Base-by-base conservation (phyloP, 768 basidiomycete species). In the Mrakia hoshinonis region DNA sequence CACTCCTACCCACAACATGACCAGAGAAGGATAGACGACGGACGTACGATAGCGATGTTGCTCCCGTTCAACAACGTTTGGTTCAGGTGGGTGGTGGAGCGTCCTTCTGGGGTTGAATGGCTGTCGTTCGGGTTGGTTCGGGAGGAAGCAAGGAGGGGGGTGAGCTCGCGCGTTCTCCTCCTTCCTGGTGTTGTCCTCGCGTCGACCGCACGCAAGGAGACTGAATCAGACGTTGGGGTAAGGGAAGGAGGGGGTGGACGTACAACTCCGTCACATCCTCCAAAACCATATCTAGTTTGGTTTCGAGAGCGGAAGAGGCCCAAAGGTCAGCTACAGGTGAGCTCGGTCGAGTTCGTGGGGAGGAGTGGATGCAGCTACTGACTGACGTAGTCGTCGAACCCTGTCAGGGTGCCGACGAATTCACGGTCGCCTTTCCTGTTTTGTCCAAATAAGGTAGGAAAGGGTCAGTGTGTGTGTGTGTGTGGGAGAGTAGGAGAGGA, bases 301-400 rank as follows among this genome's bases (percentile, higher is more conserved):
- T 77, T 24, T 22, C 24, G 6, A 48, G 47, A 38, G 34, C 34
- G 29, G 65, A 74, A 62, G 74, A 63, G 67, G 38, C 26, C 29
- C 39, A 31, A 24, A 51, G 48, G 34, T 49, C 26, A 36, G 51
- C 34, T 39, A n/a, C n/a, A n/a, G n/a, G n/a, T n/a, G n/a, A n/a
- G n/a, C n/a, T n/a, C n/a, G n/a, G 67, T n/a, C 20, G 48, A 61
- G 58, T 31, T 61, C 58, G 58, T 20, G 31, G 34, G 12, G 24
- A 15, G 31, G 26, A 24, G 15, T 12, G 29, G 15, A 13, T 22
- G 38, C 13, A 18, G 34, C 3, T 22, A 94, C 95, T 85, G 79
- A 97, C 95, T 99, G 80, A 99, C 95, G 80, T 95, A 99, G 81
- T 99, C 95, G 79, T 99, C 95, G 76, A 99, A 99, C 2, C 95